Percentiles rank a stretch among this genome's conserved stretches.
phyloP scores from a whole-genome alignment of 495 filamentous ascomycete species.

The Hypoxylon subgilvum region DNA sequence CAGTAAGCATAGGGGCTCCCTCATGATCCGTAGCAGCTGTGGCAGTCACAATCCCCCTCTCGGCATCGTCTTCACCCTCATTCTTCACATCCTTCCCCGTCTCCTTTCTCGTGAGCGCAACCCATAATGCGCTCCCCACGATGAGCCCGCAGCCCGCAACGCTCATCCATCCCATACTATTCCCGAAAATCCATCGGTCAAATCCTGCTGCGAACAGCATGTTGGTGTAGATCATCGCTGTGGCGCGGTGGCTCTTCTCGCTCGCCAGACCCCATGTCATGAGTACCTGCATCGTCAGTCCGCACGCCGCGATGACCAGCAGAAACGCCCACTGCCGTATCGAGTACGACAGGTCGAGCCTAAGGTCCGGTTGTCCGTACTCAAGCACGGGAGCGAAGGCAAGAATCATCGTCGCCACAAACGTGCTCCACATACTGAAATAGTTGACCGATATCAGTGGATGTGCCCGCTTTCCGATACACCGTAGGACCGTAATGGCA shows the following conservation, averaged over 20 bases:
- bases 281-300: slow-evolving; percentile 86
- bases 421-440: slow-evolving; percentile 72
- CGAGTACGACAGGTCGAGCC: slow-evolving; percentile 67
- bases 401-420: slow-evolving; percentile 69
- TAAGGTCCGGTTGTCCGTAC: slow-evolving; percentile 57
- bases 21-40: slow-evolving; percentile 24
- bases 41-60: slow-evolving; percentile 12
- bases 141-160: slow-evolving; percentile 79
- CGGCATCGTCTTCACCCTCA: slow-evolving; percentile 7
- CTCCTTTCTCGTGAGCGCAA: slow-evolving; percentile 63
- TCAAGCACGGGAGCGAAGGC: slow-evolving; percentile 52
- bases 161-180: slow-evolving; percentile 67
- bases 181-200: slow-evolving; percentile 79
- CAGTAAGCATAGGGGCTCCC: slow-evolving; percentile 25
- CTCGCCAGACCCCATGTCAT: slow-evolving; percentile 80
- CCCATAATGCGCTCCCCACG: slow-evolving; percentile 79
- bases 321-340: slow-evolving; percentile 74
- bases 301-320: slow-evolving; percentile 70
- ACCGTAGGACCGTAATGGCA: slow-evolving; percentile 80
- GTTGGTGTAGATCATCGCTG: slow-evolving; percentile 88
- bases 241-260: slow-evolving; percentile 72
- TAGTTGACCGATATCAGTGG: slow-evolving; percentile 87
- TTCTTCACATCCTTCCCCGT: slow-evolving; percentile 14
- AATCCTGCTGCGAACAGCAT: slow-evolving; percentile 90
- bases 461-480: slow-evolving; percentile 84